These are phyloP conservation scores for Cladosporium phlei DNA, from an alignment of 2,329 filamentous ascomycete species.

Conservation along the genomic window DNA sequence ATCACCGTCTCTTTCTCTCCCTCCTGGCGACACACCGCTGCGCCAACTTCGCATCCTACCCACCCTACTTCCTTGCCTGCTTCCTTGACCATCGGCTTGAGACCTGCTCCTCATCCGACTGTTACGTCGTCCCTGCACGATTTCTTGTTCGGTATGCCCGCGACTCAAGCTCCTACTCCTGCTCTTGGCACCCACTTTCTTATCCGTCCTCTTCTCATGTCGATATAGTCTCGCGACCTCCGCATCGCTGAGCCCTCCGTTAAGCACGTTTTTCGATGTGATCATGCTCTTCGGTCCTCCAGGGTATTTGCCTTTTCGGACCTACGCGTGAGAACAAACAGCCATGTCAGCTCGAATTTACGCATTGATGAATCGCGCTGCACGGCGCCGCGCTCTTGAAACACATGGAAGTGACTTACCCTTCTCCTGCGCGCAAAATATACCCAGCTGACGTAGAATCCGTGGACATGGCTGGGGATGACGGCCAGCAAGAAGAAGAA, in stretches of 20 bases:
- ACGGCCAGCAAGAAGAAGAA: constrained; percentile 38
- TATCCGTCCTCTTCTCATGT: constrained; percentile 16
- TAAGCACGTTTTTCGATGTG: constrained; percentile 33
- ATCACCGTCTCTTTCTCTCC: neutral
- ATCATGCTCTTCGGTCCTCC: constrained; percentile 34
- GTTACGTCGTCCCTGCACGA: constrained; percentile 1
- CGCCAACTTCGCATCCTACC: neutral
- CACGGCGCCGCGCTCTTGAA: too few relatives aligned
- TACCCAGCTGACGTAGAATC: constrained; percentile 38
- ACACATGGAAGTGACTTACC: constrained; percentile 15
- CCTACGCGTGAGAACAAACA: too few relatives aligned
- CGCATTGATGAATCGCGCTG: neutral
- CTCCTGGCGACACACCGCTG: neutral
- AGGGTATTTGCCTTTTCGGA: constrained; percentile 35
- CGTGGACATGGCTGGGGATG: constrained; percentile 38
- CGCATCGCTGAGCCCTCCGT: constrained; percentile 33
- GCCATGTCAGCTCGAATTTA: neutral
- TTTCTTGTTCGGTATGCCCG: neutral
- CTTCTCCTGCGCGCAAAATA: constrained; percentile 38
- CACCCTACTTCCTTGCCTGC: constrained; percentile 2
- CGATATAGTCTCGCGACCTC: constrained; percentile 30
- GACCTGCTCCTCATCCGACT: neutral
- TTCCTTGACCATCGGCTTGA: neutral
- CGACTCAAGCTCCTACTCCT: constrained; percentile 6
- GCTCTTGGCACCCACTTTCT: constrained; percentile 10